A percentile compares a stretch with the other conserved stretches of the same genome.
These are phyloP conservation scores for Solanum chiquidenum DNA, from an alignment of 257 asterid genomes.

Conservation along the genomic window DNA sequence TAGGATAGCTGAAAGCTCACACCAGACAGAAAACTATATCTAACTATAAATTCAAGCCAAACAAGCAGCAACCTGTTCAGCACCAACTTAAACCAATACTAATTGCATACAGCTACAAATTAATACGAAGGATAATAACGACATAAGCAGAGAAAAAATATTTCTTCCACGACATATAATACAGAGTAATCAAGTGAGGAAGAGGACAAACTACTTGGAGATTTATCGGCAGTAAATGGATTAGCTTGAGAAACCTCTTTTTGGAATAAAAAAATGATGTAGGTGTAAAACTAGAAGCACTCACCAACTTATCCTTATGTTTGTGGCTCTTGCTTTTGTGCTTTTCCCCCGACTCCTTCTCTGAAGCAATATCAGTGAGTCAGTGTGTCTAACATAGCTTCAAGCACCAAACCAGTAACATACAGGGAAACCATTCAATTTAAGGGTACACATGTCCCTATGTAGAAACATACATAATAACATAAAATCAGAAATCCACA, in stretches of 20 bases:
- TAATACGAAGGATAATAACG: background rate
- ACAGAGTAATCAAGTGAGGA: background rate
- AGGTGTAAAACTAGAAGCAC: slow-evolving; percentile 15
- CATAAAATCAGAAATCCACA: background rate
- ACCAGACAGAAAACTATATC: background rate
- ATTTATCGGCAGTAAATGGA: background rate
- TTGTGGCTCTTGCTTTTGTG: slow-evolving; percentile 43
- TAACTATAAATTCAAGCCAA: background rate
- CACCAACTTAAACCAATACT: background rate
- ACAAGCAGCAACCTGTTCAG: background rate
- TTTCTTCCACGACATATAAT: background rate
- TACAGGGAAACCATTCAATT: background rate
- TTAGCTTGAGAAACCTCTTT: background rate
- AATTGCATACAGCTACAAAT: background rate
- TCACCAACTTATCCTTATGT: slow-evolving; percentile 35
- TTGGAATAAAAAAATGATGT: background rate
- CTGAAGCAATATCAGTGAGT: slow-evolving; percentile 29
- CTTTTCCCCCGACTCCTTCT: slow-evolving; percentile 44
- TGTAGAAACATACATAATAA: background rate
- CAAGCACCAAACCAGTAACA: slow-evolving; percentile 1
- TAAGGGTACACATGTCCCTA: background rate
- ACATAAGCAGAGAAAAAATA: background rate
- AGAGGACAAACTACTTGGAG: background rate
- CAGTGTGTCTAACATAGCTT: slow-evolving; percentile 2
- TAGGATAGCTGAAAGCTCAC: background rate